phyloP scores from a whole-genome alignment of 139 green algal genomes.

The Cymbomonas tetramitiformis region DNA sequence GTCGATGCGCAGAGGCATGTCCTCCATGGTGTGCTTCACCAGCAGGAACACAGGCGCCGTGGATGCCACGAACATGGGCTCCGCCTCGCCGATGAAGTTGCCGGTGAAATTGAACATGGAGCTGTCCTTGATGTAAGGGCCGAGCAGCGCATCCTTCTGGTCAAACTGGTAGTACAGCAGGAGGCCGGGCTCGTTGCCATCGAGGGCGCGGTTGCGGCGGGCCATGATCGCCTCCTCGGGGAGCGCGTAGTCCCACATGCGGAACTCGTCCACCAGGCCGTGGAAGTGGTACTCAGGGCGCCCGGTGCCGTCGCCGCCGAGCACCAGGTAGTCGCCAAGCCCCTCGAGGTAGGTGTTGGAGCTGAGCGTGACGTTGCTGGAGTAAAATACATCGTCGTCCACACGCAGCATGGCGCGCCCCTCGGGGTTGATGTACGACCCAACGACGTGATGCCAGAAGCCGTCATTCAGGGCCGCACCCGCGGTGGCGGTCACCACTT shows the following conservation, averaged over 20 bases:
- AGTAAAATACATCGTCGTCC: background rate
- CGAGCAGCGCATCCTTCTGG: too few relatives aligned
- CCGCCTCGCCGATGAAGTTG: too few relatives aligned
- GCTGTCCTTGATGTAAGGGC: too few relatives aligned
- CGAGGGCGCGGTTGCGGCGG: too few relatives aligned
- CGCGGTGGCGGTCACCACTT: too few relatives aligned
- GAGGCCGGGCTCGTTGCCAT: too few relatives aligned
- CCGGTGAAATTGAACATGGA: too few relatives aligned
- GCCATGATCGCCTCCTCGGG: background rate
- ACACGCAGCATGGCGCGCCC: background rate
- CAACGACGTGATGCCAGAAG: constrained; percentile 1
- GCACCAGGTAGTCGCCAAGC: background rate
- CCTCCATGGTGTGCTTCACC: background rate
- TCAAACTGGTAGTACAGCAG: background rate
- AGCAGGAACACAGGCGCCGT: background rate
- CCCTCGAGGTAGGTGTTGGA: background rate
- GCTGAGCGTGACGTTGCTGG: too few relatives aligned
- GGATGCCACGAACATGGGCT: background rate
- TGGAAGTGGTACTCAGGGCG: background rate
- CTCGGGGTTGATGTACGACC: background rate
- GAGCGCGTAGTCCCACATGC: background rate
- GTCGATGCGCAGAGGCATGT: background rate
- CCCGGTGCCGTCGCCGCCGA: background rate
- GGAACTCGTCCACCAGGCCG: background rate
- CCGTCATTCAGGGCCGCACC: constrained; percentile 6